Evolutionary conservation across 805 yeast genomes (phyloP).

Genomic region (Dipodascus albidus): DNA sequence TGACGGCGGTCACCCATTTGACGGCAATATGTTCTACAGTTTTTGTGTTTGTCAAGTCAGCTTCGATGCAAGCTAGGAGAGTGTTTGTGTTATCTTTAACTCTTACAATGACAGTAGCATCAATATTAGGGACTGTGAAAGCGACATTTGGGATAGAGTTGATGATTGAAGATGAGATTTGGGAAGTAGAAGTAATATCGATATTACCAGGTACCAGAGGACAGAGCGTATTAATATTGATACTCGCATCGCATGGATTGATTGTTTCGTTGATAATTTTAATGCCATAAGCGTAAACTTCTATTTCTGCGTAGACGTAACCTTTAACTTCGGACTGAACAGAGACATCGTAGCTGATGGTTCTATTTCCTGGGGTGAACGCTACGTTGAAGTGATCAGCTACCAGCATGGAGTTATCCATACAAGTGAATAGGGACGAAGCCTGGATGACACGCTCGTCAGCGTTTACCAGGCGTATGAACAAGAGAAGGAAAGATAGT

Average conservation of each 20-base stretch:
- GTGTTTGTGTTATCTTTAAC: conserved; percentile 31
- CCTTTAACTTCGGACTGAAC: conserved; percentile 58
- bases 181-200: conserved; percentile 61
- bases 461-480: background rate
- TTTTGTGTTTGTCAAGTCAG: conserved; percentile 63
- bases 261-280: conserved; percentile 44
- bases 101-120: conserved; percentile 56
- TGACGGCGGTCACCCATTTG: conserved; percentile 88
- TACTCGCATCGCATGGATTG: conserved; percentile 47
- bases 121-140: conserved; percentile 76
- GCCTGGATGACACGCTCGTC: conserved; percentile 38
- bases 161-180: conserved; percentile 36
- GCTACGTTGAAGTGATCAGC: conserved; percentile 66
- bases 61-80: conserved; percentile 61
- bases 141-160: conserved; percentile 72
- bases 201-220: conserved; percentile 76
- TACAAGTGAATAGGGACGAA: conserved; percentile 75
- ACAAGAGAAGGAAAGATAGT: background rate
- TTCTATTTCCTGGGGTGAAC: conserved; percentile 59
- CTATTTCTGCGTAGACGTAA: conserved; percentile 55
- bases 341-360: conserved; percentile 58
- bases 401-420: conserved; percentile 60
- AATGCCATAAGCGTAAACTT: conserved; percentile 82
- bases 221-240: conserved; percentile 72
- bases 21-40: conserved; percentile 72